These are phyloP conservation scores for Xylariomycetidae sp. DNA, from an alignment of 2,329 filamentous ascomycete genomes.

Conservation along the genomic window DNA sequence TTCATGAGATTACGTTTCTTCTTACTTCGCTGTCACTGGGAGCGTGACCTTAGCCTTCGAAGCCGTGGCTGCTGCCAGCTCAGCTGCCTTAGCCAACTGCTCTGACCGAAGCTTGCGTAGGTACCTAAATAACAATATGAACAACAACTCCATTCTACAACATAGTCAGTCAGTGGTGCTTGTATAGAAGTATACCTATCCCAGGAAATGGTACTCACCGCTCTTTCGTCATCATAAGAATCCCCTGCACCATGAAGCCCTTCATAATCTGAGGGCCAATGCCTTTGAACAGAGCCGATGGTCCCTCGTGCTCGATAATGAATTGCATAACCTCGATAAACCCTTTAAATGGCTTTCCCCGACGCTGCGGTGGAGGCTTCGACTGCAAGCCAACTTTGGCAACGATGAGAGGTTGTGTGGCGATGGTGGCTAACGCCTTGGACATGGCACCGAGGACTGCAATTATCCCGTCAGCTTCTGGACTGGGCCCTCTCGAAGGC, in stretches of 20 bases:
- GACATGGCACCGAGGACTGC: slow-evolving; percentile 87
- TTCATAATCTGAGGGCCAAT: slow-evolving; percentile 93
- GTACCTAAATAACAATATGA: slow-evolving; percentile 81
- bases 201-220: slow-evolving; percentile 50
- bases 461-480: slow-evolving; percentile 9
- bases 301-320: slow-evolving; percentile 84
- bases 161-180: slow-evolving; percentile 8
- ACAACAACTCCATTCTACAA: slow-evolving; percentile 76
- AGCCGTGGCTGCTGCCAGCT: slow-evolving; percentile 46
- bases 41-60: slow-evolving; percentile 47
- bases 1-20: too few relatives aligned
- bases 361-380: slow-evolving; percentile 75
- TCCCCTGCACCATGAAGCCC: slow-evolving; percentile 86
- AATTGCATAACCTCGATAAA: slow-evolving; percentile 95
- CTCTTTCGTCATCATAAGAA: slow-evolving; percentile 99
- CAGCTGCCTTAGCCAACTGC: slow-evolving; percentile 63
- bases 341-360: slow-evolving; percentile 88
- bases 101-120: slow-evolving; percentile 65
- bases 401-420: slow-evolving; percentile 92
- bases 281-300: slow-evolving; percentile 86
- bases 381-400: slow-evolving; percentile 97
- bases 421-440: slow-evolving; percentile 86
- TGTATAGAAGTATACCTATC: not conserved
- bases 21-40: slow-evolving; percentile 37
- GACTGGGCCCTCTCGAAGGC: not conserved